These are phyloP conservation scores for Fraxinus pennsylvanica DNA, from an alignment of 257 asterid genomes.

Conservation along the genomic window DNA sequence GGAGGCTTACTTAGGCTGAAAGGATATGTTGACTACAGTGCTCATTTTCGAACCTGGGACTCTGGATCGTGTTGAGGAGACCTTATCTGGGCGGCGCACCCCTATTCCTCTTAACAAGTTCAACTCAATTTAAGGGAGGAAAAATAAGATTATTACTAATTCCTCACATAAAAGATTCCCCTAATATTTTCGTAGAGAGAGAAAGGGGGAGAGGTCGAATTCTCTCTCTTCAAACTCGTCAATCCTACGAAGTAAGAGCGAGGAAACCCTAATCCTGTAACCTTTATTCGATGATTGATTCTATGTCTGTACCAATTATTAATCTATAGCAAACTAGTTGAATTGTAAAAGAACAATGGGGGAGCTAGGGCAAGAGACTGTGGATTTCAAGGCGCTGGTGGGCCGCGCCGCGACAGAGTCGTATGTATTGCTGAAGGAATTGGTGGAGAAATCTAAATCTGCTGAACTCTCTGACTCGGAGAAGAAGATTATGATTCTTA, in stretches of 20 bases:
- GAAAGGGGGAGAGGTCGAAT: neutral
- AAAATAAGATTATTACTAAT: too few relatives aligned
- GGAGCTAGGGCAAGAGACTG: conserved; percentile 84
- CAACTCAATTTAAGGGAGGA: neutral
- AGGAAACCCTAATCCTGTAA: conserved; percentile 25
- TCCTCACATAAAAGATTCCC: neutral
- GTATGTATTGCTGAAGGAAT: conserved; percentile 63
- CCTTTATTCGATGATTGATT: neutral
- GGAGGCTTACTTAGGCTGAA: too few relatives aligned
- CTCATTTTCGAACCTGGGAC: too few relatives aligned
- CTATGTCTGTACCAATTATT: neutral
- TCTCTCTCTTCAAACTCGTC: neutral
- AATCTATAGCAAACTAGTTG: conserved; percentile 18
- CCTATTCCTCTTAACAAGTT: neutral
- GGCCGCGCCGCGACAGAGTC: conserved; percentile 87
- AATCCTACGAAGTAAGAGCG: neutral
- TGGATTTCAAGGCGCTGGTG: conserved; percentile 80
- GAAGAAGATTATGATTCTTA: conserved; percentile 85
- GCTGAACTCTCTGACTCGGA: conserved; percentile 78
- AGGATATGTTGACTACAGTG: too few relatives aligned
- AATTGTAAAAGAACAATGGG: conserved; percentile 47
- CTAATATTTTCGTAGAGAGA: neutral
- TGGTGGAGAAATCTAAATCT: conserved; percentile 85
- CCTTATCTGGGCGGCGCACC: too few relatives aligned
- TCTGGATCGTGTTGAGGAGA: too few relatives aligned